Evolutionary conservation across 2,329 filamentous ascomycete species (phyloP).

Genomic region (Cladosporium phlei): DNA sequence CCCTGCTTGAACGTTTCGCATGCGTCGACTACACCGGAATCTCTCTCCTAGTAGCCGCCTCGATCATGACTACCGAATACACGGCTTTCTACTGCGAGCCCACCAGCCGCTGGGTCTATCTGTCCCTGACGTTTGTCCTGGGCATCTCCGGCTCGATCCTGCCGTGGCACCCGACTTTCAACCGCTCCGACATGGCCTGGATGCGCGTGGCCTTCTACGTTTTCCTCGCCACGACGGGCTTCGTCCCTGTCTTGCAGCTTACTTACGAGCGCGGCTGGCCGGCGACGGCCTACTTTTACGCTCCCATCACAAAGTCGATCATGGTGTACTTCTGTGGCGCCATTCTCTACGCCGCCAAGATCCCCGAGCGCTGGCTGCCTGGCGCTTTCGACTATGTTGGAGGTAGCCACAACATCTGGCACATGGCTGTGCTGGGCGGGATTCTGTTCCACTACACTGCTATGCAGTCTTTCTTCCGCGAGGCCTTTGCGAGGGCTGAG

Average conservation of each 20-base stretch:
- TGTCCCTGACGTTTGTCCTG: slow-evolving; percentile 71
- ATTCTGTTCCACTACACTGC: slow-evolving; percentile 96
- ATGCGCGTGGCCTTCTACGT: slow-evolving; percentile 87
- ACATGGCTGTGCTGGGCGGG: slow-evolving; percentile 85
- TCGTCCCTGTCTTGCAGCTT: slow-evolving; percentile 82
- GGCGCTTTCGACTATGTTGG: slow-evolving; percentile 94
- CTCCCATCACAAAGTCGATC: slow-evolving; percentile 78
- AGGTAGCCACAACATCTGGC: slow-evolving; percentile 96
- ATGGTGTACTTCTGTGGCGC: slow-evolving; percentile 82
- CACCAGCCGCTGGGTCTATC: slow-evolving; percentile 77
- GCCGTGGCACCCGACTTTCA: slow-evolving; percentile 95
- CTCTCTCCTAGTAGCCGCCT: slow-evolving; percentile 86
- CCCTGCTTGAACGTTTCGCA: slow-evolving; percentile 87
- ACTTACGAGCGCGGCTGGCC: slow-evolving; percentile 68
- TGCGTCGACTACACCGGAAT: slow-evolving; percentile 99
- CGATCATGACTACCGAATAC: slow-evolving; percentile 97
- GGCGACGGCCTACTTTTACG: slow-evolving; percentile 87
- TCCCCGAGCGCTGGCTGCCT: slow-evolving; percentile 88
- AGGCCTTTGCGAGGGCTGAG: slow-evolving; percentile 37
- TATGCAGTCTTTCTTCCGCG: slow-evolving; percentile 89
- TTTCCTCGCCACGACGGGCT: slow-evolving; percentile 78
- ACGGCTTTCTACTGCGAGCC: slow-evolving; percentile 99
- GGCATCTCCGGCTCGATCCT: slow-evolving; percentile 84
- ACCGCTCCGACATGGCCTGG: slow-evolving; percentile 88
- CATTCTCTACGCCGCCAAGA: slow-evolving; percentile 80